Evolutionary conservation across 1,284 basidiomycete genomes (phyloP).

Genomic region (Hymenochaete sp.): DNA sequence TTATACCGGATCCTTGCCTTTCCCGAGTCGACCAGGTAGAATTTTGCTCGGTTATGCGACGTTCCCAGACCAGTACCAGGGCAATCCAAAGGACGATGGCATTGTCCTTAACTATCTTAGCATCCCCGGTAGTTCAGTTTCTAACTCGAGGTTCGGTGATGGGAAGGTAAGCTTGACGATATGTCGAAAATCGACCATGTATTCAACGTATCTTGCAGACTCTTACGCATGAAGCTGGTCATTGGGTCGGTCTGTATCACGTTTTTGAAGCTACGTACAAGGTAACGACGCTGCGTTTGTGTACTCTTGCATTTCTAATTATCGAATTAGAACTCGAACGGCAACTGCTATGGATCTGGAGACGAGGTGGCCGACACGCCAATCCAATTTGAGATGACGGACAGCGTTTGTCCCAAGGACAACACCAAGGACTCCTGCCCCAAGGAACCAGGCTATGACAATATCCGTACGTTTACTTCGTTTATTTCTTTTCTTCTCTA

Average conservation of each 20-base stretch:
- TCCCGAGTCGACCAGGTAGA: slow-evolving; percentile 26
- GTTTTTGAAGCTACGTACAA: slow-evolving; percentile 31
- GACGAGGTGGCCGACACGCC: slow-evolving; percentile 43
- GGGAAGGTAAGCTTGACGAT: slow-evolving; percentile 27
- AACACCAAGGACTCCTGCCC: slow-evolving; percentile 38
- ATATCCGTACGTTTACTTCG: slow-evolving; percentile 33
- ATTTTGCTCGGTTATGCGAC: slow-evolving; percentile 32
- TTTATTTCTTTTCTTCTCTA: slow-evolving; percentile 23
- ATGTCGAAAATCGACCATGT: slow-evolving; percentile 28
- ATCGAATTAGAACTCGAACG: slow-evolving; percentile 2
- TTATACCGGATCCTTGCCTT: slow-evolving; percentile 32
- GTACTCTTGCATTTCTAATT: neutral
- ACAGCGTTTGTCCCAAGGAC: slow-evolving; percentile 37
- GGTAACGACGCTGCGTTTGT: neutral
- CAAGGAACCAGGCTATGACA: slow-evolving; percentile 36
- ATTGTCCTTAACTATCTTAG: slow-evolving; percentile 33
- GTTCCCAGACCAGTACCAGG: slow-evolving; percentile 31
- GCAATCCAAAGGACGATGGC: slow-evolving; percentile 30
- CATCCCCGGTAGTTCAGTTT: slow-evolving; percentile 33
- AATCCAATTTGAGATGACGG: slow-evolving; percentile 34
- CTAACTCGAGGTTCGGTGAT: slow-evolving; percentile 39
- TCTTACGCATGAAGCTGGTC: slow-evolving; percentile 33
- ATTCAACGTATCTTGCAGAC: slow-evolving; percentile 23
- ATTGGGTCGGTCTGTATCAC: slow-evolving; percentile 35
- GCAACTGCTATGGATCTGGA: slow-evolving; percentile 32